Evolutionary conservation across 345 rosid genomes (phyloP), one percentile per base, ranked within the genome.

Genomic region (Barbarea vulgaris): DNA sequence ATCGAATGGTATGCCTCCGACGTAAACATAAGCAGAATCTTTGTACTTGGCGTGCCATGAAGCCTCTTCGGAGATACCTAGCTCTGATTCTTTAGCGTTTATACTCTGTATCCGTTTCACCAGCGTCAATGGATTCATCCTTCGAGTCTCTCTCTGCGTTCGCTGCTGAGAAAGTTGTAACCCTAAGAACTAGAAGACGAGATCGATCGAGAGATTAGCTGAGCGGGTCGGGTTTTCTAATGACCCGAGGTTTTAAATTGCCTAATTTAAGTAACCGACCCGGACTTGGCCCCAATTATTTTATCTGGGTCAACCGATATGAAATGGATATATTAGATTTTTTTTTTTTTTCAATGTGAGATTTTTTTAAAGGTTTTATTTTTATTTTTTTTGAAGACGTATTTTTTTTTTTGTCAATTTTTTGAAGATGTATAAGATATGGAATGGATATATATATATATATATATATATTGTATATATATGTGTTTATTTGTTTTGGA

Each of bases 11-110:
- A 95, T 79, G 71, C 97, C 93, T 13, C 97, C 99, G 28, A 86
- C 90, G 74, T 51, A 92, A 33, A 95, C 67, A 56, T 92, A 92
- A 4, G 97, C 96, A 1, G 97, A 95, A 17, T 87, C 85, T 78
- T 86, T 95, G 86, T 90, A 95, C 83, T 86, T 90, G 73, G 97
- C 88, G 47, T 95, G 99, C 99, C 97, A 95, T 5, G 96, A 95
- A 0, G 97, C 99, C 0, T 84, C 93, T 14, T 90, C 96, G 1
- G 97, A 89, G 1, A 95, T 83, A 28, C 99, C 97, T 22, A 95
- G 77, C 51, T 86, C 84, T 5, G 96, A 85, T 80, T 90, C 99
- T 73, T 81, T 90, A 1, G 92, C 82, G 70, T 83, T 94, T 57
- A 92, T 84, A 72, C 80, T 85, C 79, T 94, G 97, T 10, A 88